Evolutionary conservation across 495 filamentous ascomycete species (phyloP), one percentile per base, ranked within the genome.

Genomic region (Aspergillus incahuasiensis): DNA sequence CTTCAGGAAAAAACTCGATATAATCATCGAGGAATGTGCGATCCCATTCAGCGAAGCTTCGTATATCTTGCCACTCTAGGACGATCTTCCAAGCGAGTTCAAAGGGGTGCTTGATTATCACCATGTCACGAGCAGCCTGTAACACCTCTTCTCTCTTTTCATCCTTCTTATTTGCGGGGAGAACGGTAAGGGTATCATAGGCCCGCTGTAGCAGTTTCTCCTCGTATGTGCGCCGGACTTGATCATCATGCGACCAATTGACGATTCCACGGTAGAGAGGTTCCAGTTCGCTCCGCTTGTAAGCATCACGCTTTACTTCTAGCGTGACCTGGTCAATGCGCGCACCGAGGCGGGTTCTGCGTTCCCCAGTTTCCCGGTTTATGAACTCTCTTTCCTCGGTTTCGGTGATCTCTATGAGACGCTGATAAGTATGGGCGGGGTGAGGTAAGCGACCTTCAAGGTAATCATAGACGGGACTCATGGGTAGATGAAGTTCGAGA

Each of bases 81-180:
- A 86, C 81, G 57, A 96, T 87, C 53, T 86, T 85, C 94, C 94
- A 98, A 3, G 94, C 94, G 20, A 95, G 75, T 54, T 87, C 82
- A 70, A 88, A 97, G 1, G 91, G 91, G 65, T 96, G 90, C 58
- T 92, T 91, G 65, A 98, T 89, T 58, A 97, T 92, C 46, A 98
- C 92, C 85, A 97, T 91, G 53, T 90, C 94, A 43, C 84, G 81
- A 0, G 92, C 91, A 41, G 91, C 69, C 49, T 86, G 86, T 63
- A 80, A 69, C 1, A 96, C 86, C 39, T 87, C 81, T 15, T 81
- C 73, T 28, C 87, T 77, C 63, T 95, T 91, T 5, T 71, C 68
- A 3, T 66, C 54, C 66, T 96, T 97, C 47, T 85, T 64, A 21
- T 85, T 79, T 6, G 70, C 56, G 5, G 86, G 83, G 16, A 87